phyloP scores from a whole-genome alignment of 495 filamentous ascomycete genomes.

The Aspergillus nanangensis region DNA sequence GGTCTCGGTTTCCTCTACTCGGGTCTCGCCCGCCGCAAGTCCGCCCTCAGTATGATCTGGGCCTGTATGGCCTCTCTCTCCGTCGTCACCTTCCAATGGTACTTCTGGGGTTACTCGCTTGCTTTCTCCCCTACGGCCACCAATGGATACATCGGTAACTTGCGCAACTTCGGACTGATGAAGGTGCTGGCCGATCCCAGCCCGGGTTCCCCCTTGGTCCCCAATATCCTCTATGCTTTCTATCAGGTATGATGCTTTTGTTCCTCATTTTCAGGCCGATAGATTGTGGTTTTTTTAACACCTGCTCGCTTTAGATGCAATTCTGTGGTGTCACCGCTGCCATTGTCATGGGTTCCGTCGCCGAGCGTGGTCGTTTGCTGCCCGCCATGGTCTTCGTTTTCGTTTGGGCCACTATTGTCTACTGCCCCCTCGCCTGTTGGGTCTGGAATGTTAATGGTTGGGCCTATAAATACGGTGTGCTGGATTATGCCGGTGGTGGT shows the following conservation, averaged over 20 bases:
- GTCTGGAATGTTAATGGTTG: constrained; percentile 92
- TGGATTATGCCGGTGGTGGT: constrained; percentile 95
- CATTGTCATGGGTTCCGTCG: constrained; percentile 87
- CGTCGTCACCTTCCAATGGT: constrained; percentile 69
- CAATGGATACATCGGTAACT: constrained; percentile 64
- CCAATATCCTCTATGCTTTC: constrained; percentile 60
- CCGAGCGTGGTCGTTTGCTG: constrained; percentile 88
- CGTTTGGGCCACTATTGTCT: constrained; percentile 94
- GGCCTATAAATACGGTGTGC: constrained; percentile 85
- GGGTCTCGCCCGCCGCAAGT: constrained; percentile 60
- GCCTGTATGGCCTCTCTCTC: constrained; percentile 62
- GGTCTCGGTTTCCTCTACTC: constrained; percentile 70
- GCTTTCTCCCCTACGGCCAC: constrained; percentile 60
- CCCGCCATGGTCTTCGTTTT: constrained; percentile 96
- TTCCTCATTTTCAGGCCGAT: background rate
- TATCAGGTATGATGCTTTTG: constrained; percentile 58
- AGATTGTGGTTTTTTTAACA: background rate
- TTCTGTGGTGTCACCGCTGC: constrained; percentile 91
- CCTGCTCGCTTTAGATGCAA: constrained; percentile 63
- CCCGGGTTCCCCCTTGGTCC: constrained; percentile 59
- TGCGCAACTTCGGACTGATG: constrained; percentile 62
- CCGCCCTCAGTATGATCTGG: constrained; percentile 66
- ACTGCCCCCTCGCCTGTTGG: constrained; percentile 96
- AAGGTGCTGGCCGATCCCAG: constrained; percentile 59
- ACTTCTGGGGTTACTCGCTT: constrained; percentile 72